Evolutionary conservation across 257 asterid species (phyloP).

Genomic region (Nicotiana obtusifolia): DNA sequence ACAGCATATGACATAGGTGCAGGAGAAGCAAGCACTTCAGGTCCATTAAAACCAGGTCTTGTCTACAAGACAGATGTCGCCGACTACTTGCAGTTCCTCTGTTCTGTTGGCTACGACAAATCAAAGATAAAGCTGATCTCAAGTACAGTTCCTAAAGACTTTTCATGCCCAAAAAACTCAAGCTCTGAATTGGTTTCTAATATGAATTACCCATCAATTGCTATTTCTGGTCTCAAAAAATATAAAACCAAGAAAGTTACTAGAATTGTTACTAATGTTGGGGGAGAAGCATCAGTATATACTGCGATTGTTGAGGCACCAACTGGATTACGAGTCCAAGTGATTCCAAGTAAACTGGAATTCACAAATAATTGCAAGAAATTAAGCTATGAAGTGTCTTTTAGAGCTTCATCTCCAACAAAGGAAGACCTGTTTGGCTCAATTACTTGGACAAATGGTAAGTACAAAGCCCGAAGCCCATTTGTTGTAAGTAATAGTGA

Average conservation of each 20-base stretch:
- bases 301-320: constrained; percentile 35
- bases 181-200: constrained; percentile 40
- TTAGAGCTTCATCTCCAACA: constrained; percentile 16
- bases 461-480: constrained; percentile 58
- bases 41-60: background rate
- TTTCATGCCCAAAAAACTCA: constrained; percentile 45
- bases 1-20: constrained; percentile 18
- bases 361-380: constrained; percentile 40
- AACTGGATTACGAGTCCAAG: constrained; percentile 31
- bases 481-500: constrained; percentile 29
- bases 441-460: constrained; percentile 14
- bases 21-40: background rate
- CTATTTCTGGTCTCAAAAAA: constrained; percentile 28
- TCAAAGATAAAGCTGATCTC: constrained; percentile 39
- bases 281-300: constrained; percentile 48
- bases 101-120: constrained; percentile 46
- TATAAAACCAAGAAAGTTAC: constrained; percentile 31
- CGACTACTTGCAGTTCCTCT: constrained; percentile 52
- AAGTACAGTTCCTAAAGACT: constrained; percentile 35
- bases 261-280: constrained; percentile 60
- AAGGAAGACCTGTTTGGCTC: constrained; percentile 47
- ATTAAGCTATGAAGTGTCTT: constrained; percentile 47
- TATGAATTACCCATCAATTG: constrained; percentile 84
- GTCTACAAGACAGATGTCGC: constrained; percentile 45
- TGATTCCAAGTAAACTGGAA: constrained; percentile 48